These are phyloP conservation scores for Cladorrhinum sp. DNA, from an alignment of 2,329 filamentous ascomycete genomes.

Conservation along the genomic window DNA sequence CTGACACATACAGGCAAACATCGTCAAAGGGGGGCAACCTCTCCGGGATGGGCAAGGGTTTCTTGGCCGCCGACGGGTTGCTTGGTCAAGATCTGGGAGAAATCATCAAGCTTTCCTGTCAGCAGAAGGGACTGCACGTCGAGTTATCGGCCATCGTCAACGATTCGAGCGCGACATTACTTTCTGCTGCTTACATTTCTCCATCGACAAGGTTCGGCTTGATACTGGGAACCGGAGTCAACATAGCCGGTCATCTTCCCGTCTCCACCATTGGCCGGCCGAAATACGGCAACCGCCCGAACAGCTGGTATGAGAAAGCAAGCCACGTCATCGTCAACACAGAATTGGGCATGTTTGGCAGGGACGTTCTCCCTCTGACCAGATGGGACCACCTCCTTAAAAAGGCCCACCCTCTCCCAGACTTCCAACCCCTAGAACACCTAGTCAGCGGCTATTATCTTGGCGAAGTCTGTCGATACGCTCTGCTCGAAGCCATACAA, in stretches of 20 bases:
- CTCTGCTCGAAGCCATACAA: conserved; percentile 57
- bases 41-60: conserved; percentile 64
- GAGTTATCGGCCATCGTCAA: conserved; percentile 62
- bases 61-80: conserved; percentile 56
- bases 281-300: conserved; percentile 57
- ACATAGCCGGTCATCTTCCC: conserved; percentile 63
- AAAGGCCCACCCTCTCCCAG: conserved; percentile 50
- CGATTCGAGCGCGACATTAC: conserved; percentile 63
- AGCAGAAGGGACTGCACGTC: conserved; percentile 48
- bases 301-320: conserved; percentile 55
- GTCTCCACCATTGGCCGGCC: conserved; percentile 50
- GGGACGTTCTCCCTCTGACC: conserved; percentile 56
- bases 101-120: conserved; percentile 55
- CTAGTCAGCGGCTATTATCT: conserved; percentile 64
- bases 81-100: conserved; percentile 58
- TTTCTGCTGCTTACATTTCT: conserved; percentile 61
- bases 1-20: conserved; percentile 51
- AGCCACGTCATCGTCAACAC: conserved; percentile 65
- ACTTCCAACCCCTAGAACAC: conserved; percentile 61
- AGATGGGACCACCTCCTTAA: conserved; percentile 58
- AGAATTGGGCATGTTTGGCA: conserved; percentile 65
- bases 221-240: conserved; percentile 65
- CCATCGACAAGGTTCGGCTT: conserved; percentile 59
- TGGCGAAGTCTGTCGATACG: conserved; percentile 60
- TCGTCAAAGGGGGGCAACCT: conserved; percentile 58